Evolutionary conservation across 2,329 filamentous ascomycete species (phyloP), one percentile per base, ranked within the genome.

Genomic region (Colletotrichum orchidophilum): DNA sequence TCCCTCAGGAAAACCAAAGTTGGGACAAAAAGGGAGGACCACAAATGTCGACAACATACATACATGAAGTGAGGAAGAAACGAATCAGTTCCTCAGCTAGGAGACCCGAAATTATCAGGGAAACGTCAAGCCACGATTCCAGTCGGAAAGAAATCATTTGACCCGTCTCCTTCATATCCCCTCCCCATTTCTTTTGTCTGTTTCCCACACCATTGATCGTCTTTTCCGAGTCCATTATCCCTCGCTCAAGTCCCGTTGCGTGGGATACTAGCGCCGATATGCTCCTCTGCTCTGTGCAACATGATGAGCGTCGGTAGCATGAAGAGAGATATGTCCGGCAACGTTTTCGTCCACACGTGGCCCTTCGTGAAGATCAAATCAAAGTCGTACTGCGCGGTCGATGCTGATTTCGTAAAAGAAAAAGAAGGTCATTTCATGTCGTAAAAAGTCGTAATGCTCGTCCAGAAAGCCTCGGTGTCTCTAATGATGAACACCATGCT

Each of bases 371-470:
- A 52, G 39, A 42, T n/a, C 21, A 53, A 46, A 31, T 35, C n/a
- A 57, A 62, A 35, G 27, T 69, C 69, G 69, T 71, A 68, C 69
- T 63, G 42, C 52, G 69, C 64, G 64, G 53, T 69, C 65, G 58
- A 71, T 60, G 69, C 46, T 49, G 64, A 63, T 63, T 68, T 69
- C 42, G 21, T 59, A 60, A 59, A 67, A 70, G 24, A 57, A 55
- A 67, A 61, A 46, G 26, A 29, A 70, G 64, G 58, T 68, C 69
- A 46, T 68, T 63, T 68, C 59, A 71, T 63, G 69, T 71, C 69
- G 69, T 71, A 35, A 63, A 68, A 71, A 54, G 65, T 71, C 69
- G 69, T 71, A 53, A 69, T n/a, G 53, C 64, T 68, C 69, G 58
- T 71, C 59, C 27, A 59, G 55, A 33, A 71, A 69, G 53, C 49